Conservation (phyloP, 306 rosid species). For the Gastrolobium villosum region DNA sequence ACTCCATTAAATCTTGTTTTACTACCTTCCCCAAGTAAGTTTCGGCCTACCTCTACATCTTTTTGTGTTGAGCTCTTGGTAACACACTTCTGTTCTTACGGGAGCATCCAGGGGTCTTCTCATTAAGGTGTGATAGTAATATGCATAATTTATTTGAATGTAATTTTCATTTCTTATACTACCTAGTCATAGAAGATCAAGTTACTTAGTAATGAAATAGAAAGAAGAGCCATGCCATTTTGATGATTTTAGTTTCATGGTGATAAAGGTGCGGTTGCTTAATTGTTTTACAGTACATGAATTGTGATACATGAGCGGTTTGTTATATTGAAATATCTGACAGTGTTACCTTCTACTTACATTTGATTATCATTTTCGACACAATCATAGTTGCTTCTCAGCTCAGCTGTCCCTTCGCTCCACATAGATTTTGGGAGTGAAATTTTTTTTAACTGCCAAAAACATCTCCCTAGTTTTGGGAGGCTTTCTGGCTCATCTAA, state of each 20-base stretch:
- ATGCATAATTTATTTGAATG: not conserved
- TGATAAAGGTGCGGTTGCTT: not conserved
- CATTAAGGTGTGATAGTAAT: conserved; percentile 8
- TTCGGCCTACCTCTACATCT: no score
- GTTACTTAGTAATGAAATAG: conserved; percentile 11
- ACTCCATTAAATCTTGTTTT: no score
- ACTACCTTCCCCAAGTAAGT: no score
- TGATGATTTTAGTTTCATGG: not conserved
- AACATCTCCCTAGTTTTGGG: not conserved
- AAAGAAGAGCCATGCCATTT: not conserved
- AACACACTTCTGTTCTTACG: no score
- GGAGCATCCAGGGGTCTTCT: no score
- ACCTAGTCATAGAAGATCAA: conserved; percentile 1
- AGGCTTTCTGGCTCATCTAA: conserved; percentile 13
- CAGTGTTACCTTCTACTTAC: conserved; percentile 2
- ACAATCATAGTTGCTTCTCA: conserved; percentile 9
- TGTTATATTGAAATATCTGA: conserved; percentile 9
- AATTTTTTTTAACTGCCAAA: conserved; percentile 10
- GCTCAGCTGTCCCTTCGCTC: conserved; percentile 4
- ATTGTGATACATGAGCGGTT: conserved; percentile 19
- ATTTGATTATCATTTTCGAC: conserved; percentile 26
- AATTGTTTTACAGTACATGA: conserved; percentile 12
- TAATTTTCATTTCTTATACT: not conserved
- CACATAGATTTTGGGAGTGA: conserved; percentile 22
- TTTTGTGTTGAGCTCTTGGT: no score